phyloP scores from a whole-genome alignment of 106 monocot species.

The Platanthera zijinensis region DNA sequence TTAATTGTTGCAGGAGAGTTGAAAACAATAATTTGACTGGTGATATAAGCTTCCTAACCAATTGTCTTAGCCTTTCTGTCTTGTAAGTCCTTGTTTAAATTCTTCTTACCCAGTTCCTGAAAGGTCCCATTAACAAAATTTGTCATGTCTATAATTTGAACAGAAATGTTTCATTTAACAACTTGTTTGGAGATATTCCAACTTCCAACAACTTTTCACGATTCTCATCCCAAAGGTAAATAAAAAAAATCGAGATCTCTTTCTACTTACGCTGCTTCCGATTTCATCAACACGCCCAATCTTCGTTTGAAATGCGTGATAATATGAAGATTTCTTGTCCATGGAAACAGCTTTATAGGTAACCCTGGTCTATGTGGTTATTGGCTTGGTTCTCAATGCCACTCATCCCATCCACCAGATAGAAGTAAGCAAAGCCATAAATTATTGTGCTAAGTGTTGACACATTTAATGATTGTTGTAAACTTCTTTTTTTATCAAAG shows the following conservation, averaged over 20 bases:
- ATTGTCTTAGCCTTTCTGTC: constrained; percentile 65
- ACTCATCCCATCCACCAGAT: constrained; percentile 24
- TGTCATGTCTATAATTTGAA: neutral
- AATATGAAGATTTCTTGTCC: neutral
- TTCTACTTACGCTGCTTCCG: neutral
- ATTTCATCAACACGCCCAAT: neutral
- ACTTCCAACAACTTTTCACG: constrained; percentile 75
- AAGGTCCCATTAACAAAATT: neutral
- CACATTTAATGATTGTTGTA: neutral
- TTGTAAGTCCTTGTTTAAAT: constrained; percentile 41
- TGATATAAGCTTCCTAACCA: constrained; percentile 49
- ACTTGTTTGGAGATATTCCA: constrained; percentile 63
- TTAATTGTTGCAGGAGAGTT: constrained; percentile 36
- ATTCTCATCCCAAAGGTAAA: constrained; percentile 69
- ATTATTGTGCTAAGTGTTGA: neutral
- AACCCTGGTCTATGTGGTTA: constrained; percentile 90
- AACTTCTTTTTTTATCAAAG: neutral
- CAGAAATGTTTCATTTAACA: constrained; percentile 92
- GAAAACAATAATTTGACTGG: constrained; percentile 80
- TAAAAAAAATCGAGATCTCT: neutral
- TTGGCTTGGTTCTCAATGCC: constrained; percentile 61
- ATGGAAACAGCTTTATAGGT: constrained; percentile 63
- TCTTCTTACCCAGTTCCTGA: neutral
- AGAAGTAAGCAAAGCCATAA: constrained; percentile 34
- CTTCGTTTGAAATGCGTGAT: neutral